Conservation (phyloP, 164 flowering plant species). For the Protea cynaroides region DNA sequence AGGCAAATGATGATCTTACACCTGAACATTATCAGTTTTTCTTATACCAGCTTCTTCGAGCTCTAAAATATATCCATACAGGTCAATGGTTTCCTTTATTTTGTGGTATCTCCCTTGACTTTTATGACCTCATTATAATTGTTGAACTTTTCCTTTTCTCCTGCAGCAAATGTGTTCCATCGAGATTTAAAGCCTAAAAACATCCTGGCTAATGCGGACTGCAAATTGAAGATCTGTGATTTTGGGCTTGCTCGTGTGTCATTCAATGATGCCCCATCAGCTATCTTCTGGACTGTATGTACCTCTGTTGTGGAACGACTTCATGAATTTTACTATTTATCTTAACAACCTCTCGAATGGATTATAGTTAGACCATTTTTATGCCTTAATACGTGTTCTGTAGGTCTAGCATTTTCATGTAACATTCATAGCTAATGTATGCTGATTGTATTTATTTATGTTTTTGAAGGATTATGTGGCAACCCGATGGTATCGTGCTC, state of each 20-base stretch:
- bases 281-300: slow-evolving; percentile 90
- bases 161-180: slow-evolving; percentile 83
- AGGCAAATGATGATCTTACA: slow-evolving; percentile 78
- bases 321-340: neutral
- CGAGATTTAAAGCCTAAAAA: slow-evolving; percentile 85
- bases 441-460: neutral
- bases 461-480: slow-evolving; percentile 81
- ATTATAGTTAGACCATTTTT: no score
- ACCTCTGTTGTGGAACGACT: neutral
- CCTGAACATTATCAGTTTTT: slow-evolving; percentile 76
- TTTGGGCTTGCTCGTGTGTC: slow-evolving; percentile 91
- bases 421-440: neutral
- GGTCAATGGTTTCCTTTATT: slow-evolving; percentile 27
- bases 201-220: slow-evolving; percentile 86
- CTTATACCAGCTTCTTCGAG: slow-evolving; percentile 77
- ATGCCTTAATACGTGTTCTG: neutral
- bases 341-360: neutral
- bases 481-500: slow-evolving; percentile 96
- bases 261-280: slow-evolving; percentile 82
- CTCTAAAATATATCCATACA: slow-evolving; percentile 68
- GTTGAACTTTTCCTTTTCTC: neutral
- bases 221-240: slow-evolving; percentile 89
- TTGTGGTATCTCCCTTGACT: neutral
- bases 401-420: neutral
- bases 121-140: neutral